These are phyloP conservation scores for Rhizoclosmatium sp. DNA, from an alignment of 192 early-diverging fungal genomes.

Conservation along the genomic window DNA sequence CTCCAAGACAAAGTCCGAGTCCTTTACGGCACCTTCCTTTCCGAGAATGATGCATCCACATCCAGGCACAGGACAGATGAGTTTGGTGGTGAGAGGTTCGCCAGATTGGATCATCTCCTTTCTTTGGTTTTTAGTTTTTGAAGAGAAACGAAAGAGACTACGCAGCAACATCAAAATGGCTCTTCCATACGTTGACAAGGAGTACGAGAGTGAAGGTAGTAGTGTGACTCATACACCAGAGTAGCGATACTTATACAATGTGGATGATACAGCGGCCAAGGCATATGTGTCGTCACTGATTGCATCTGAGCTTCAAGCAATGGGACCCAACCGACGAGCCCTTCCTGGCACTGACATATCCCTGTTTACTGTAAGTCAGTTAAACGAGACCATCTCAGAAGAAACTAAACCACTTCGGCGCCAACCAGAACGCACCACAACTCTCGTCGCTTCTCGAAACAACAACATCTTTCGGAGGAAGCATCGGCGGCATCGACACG, in stretches of 20 bases:
- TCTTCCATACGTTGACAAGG: constrained; percentile 53
- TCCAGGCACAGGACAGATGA: constrained; percentile 6
- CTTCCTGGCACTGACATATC: constrained; percentile 3
- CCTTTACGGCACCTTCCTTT: background rate
- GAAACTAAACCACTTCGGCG: too few relatives aligned
- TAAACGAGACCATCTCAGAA: background rate
- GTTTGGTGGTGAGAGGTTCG: background rate
- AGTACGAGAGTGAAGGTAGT: constrained; percentile 35
- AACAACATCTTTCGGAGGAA: too few relatives aligned
- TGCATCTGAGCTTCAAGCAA: constrained; percentile 6
- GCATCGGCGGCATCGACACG: constrained; percentile 40
- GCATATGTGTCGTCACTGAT: constrained; percentile 24
- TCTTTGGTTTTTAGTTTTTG: background rate
- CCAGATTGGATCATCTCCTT: too few relatives aligned
- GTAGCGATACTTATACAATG: background rate
- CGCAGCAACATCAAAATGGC: constrained; percentile 22
- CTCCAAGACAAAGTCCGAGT: background rate
- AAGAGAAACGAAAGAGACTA: background rate
- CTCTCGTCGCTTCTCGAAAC: background rate
- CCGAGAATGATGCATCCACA: constrained; percentile 1
- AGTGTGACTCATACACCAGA: background rate
- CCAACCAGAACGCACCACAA: background rate
- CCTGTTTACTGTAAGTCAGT: constrained; percentile 32
- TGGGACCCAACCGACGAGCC: constrained; percentile 2
- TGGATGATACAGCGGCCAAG: constrained; percentile 3